phyloP scores from a whole-genome alignment of 257 asterid genomes.

The Solanum ahanhuiri region DNA sequence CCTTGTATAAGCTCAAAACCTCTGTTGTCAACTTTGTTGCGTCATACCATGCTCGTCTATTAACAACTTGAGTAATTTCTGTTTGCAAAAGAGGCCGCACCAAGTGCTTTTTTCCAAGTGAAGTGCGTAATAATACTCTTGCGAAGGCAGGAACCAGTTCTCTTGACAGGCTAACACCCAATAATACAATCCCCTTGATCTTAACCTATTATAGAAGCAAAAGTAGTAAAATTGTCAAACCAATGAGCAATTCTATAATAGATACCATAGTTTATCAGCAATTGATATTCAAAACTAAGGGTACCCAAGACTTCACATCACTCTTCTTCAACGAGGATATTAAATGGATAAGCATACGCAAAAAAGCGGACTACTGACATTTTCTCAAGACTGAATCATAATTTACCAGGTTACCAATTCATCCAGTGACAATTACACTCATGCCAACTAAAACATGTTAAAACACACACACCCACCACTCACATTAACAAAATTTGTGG shows the following conservation, averaged over 20 bases:
- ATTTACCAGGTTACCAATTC: background rate
- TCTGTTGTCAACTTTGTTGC: constrained; percentile 71
- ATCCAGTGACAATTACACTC: background rate
- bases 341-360: background rate
- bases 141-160: constrained; percentile 91
- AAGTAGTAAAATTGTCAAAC: background rate
- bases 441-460: background rate
- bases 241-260: background rate
- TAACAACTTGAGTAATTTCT: constrained; percentile 89
- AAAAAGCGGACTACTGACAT: background rate
- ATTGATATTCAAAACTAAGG: background rate
- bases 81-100: constrained; percentile 85
- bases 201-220: constrained; percentile 43
- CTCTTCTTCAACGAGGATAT: background rate
- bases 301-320: background rate
- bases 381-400: background rate
- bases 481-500: constrained; percentile 40
- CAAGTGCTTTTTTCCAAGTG: constrained; percentile 80
- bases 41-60: constrained; percentile 94
- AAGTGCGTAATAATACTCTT: constrained; percentile 75
- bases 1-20: constrained; percentile 73
- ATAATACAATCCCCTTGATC: constrained; percentile 69
- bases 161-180: constrained; percentile 74
- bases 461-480: constrained; percentile 14
- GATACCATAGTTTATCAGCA: background rate